Evolutionary conservation across 176 grass and related monocot species (phyloP).

Genomic region (Lolium multiflorum): DNA sequence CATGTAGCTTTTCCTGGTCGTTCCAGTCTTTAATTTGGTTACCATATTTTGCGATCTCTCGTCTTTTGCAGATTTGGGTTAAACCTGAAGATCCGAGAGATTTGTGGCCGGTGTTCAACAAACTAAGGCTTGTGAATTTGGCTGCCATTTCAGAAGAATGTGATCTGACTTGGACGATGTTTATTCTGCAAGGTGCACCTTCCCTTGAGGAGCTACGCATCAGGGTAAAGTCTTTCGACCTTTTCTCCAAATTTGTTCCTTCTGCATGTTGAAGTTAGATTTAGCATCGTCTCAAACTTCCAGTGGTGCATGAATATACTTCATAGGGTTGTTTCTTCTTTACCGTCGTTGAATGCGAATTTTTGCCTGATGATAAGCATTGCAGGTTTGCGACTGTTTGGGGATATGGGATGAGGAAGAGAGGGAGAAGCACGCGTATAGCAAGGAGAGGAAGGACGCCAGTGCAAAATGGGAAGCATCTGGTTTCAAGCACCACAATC

Average conservation of each 20-base stretch:
- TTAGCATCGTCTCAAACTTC: background rate
- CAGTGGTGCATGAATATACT: background rate
- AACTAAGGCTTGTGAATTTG: background rate
- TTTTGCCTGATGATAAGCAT: background rate
- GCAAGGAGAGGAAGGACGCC: background rate
- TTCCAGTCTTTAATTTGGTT: background rate
- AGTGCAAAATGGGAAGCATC: background rate
- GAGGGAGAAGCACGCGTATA: background rate
- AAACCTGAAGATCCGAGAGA: background rate
- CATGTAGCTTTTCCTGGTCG: background rate
- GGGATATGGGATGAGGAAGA: background rate
- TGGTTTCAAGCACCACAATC: slow-evolving; percentile 14
- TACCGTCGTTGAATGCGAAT: background rate
- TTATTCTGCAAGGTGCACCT: background rate
- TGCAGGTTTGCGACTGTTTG: background rate
- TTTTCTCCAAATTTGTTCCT: background rate
- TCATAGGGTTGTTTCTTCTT: background rate
- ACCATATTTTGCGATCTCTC: background rate
- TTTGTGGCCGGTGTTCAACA: background rate
- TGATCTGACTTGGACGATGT: background rate
- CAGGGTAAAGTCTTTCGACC: background rate
- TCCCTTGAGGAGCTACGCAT: slow-evolving; percentile 14
- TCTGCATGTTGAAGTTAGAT: background rate
- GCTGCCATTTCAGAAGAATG: background rate
- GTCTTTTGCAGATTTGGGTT: slow-evolving; percentile 11